phyloP scores from a whole-genome alignment of 306 rosid species.

The Rubus idaeus region DNA sequence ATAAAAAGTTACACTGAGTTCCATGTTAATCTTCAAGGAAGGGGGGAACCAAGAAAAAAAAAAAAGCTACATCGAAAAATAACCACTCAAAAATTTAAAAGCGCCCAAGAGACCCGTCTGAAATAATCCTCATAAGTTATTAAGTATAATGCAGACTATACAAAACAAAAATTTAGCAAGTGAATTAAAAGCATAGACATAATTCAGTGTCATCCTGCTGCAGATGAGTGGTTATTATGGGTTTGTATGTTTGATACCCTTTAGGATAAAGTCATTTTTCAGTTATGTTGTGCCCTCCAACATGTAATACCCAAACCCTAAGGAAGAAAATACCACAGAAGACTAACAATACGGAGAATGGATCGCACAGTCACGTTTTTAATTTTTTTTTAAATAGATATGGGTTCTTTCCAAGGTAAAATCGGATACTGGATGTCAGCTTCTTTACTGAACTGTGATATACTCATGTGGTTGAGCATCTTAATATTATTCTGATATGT shows the following conservation, averaged over 20 bases:
- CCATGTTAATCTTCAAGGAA: background rate
- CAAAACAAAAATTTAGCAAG: background rate
- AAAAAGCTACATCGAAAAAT: background rate
- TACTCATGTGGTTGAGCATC: background rate
- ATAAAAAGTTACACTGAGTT: constrained; percentile 15
- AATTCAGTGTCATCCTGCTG: background rate
- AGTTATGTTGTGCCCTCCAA: background rate
- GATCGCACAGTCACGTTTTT: no score
- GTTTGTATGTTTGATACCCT: background rate
- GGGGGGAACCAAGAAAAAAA: no score
- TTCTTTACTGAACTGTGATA: background rate
- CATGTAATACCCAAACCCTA: background rate
- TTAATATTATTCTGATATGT: no score
- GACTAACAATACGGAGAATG: background rate
- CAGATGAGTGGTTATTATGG: background rate
- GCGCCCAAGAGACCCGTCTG: background rate
- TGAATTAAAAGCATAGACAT: background rate
- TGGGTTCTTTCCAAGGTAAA: background rate
- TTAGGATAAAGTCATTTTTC: background rate
- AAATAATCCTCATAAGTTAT: no score
- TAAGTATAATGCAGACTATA: background rate
- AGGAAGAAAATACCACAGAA: background rate
- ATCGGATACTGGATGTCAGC: background rate
- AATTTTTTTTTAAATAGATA: background rate
- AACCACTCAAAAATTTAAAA: background rate